phyloP scores from a whole-genome alignment of 441 rosid species.

The Capsella rubella region DNA sequence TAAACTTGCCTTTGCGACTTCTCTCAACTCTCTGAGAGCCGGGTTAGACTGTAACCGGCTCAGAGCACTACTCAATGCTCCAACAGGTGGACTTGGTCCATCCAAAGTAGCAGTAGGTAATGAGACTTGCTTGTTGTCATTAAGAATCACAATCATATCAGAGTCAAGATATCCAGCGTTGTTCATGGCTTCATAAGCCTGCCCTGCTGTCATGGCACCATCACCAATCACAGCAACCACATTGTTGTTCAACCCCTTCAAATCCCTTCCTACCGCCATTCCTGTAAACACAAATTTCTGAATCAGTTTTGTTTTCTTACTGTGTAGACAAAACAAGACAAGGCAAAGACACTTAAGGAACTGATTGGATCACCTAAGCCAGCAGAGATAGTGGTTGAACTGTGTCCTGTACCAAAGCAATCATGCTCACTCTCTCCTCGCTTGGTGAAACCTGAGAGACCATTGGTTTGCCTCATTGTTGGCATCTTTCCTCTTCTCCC shows the following conservation, averaged over 20 bases:
- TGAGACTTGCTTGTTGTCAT: conserved; percentile 96
- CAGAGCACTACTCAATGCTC: conserved; percentile 96
- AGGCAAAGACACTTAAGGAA: background rate
- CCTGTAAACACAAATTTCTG: conserved; percentile 49
- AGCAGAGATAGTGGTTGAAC: conserved; percentile 92
- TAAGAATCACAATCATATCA: conserved; percentile 93
- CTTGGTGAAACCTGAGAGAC: conserved; percentile 86
- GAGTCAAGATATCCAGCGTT: conserved; percentile 96
- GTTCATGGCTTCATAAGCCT: conserved; percentile 98
- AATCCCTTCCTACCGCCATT: conserved; percentile 95
- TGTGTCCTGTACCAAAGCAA: conserved; percentile 93
- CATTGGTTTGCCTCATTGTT: conserved; percentile 86
- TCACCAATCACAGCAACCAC: conserved; percentile 91
- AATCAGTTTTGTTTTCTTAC: conserved; percentile 1
- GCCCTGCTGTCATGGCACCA: conserved; percentile 99
- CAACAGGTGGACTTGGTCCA: conserved; percentile 94
- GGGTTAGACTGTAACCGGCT: conserved; percentile 88
- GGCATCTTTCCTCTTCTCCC: conserved; percentile 94
- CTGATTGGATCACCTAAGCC: conserved; percentile 70
- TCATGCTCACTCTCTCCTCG: conserved; percentile 91
- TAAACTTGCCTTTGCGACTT: conserved; percentile 83
- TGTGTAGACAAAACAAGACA: conserved; percentile 8
- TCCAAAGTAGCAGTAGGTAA: conserved; percentile 89
- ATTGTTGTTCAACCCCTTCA: conserved; percentile 73
- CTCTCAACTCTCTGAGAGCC: conserved; percentile 92